Evolutionary conservation across 331 rosid genomes (phyloP), one percentile per base, ranked within the genome.

Genomic region (Stylosanthes scabra): DNA sequence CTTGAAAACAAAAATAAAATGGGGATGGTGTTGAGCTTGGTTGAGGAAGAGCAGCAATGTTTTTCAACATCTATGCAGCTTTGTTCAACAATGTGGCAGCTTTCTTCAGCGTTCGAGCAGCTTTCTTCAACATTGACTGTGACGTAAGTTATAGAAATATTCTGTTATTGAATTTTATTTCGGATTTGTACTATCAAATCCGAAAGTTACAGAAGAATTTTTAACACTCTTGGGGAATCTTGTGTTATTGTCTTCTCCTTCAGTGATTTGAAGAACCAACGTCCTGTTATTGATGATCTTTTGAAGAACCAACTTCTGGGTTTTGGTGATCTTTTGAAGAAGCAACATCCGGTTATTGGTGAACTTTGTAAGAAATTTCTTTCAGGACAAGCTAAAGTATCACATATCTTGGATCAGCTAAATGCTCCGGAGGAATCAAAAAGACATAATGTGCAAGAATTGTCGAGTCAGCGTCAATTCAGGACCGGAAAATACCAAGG

Each of bases 11-110:
- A 60, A 77, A 42, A 3, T 52, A 25, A n/a, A 57, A 11, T 20
- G 31, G 74, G 8, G 37, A 81, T 57, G 64, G 15, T 80, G 46
- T 34, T 25, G 14, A 28, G 16, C 41, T 66, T 87, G 71, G 72
- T 80, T 75, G 78, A 68, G 77, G 81, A 74, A 71, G 13, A 63
- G 75, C 59, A 46, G 40, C 71, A 70, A n/a, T n/a, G 25, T 20
- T 20, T 20, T 20, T 20, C 25, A 20, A 20, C 25, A 20, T 20
- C 25, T 20, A 20, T 1, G 0, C 25, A 20, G 25, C 25, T 20
- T 20, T 20, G 25, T 20, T 20, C 25, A 20, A 20, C 25, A 20
- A 0, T 20, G 25, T 0, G 0, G 25, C 25, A 20, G 25, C 25
- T 20, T 20, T 20, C 0, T 20, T 20, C 25, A 20, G 25, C 25